Evolutionary conservation across 257 asterid species (phyloP), one percentile per base, ranked within the genome.

Genomic region (Schizonepeta tenuifolia): DNA sequence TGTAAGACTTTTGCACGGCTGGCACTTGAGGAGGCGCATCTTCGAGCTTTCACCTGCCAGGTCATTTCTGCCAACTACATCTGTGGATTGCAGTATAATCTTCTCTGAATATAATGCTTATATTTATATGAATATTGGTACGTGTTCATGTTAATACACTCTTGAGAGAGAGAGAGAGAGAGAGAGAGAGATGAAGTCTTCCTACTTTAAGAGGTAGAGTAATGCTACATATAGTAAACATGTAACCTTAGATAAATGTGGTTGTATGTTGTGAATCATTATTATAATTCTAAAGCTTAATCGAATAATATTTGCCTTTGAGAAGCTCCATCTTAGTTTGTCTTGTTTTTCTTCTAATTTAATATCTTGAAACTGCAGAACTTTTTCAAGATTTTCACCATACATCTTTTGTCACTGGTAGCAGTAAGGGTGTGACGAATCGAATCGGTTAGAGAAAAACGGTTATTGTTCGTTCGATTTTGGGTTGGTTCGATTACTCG

Each of bases 31-130:
- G 43, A 58, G 6, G 9, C 15, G 1, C 6, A 3, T 53, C 14
- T 20, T 53, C 58, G 15, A 53, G 58, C 58, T 3, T 53, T 53
- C 57, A 54, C 66, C 69, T 46, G 15, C 67, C 72, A 54, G 65
- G 75, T 59, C 69, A 51, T 69, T 41, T 69, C 60, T 76, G 47
- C 62, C 63, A 38, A 18, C 55, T 65, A 64, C 54, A 31, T 12
- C n/a, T 55, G 41, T 24, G 38, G 11, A 26, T 50, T 36, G 24
- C 18, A 31, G 22, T 46, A 22, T 68, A 57, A 18, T 14, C 14
- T 35, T 5, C 28, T 28, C 46, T n/a, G 49, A 22, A 28, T 2
- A 58, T n/a, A 31, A 26, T 49, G 54, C 31, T 17, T 20, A 36
- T 70, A 41, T 31, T 59, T 20, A 55, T 71, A n/a, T 43, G 14